These are phyloP conservation scores for Leccinum imitatum DNA, from an alignment of 768 basidiomycete species.

Conservation along the genomic window DNA sequence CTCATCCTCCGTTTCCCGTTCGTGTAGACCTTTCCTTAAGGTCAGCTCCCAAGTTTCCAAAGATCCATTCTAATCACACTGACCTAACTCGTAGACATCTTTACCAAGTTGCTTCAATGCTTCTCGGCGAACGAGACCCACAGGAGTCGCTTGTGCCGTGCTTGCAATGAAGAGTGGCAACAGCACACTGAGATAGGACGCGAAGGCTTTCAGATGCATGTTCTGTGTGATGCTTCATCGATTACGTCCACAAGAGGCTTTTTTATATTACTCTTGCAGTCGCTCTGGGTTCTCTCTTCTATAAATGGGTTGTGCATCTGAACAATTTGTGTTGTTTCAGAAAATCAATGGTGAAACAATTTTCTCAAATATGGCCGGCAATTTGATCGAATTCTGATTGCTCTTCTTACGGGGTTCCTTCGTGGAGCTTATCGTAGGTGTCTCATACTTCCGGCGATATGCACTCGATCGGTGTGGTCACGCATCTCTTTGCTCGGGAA, in stretches of 20 bases:
- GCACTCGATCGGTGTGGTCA: background rate
- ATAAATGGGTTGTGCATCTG: background rate
- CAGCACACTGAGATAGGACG: background rate
- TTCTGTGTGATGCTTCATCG: background rate
- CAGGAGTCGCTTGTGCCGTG: background rate
- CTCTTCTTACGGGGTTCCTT: background rate
- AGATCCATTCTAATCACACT: background rate
- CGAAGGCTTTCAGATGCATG: conserved; percentile 1
- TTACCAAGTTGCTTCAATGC: background rate
- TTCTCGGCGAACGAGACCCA: background rate
- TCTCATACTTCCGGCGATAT: background rate
- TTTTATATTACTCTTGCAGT: too few species aligned
- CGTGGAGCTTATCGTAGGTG: background rate
- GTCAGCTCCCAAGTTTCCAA: background rate
- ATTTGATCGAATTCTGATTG: background rate
- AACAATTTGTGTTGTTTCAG: too few species aligned
- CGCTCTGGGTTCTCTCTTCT: background rate
- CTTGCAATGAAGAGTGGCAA: conserved; percentile 5
- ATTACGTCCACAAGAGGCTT: background rate
- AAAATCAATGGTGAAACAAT: background rate
- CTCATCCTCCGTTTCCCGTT: background rate
- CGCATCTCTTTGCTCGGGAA: background rate
- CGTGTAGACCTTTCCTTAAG: background rate
- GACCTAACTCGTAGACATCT: background rate
- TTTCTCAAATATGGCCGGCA: background rate